Base-by-base conservation (phyloP, 2,329 filamentous ascomycete species). In the Sporothrix sp. region DNA sequence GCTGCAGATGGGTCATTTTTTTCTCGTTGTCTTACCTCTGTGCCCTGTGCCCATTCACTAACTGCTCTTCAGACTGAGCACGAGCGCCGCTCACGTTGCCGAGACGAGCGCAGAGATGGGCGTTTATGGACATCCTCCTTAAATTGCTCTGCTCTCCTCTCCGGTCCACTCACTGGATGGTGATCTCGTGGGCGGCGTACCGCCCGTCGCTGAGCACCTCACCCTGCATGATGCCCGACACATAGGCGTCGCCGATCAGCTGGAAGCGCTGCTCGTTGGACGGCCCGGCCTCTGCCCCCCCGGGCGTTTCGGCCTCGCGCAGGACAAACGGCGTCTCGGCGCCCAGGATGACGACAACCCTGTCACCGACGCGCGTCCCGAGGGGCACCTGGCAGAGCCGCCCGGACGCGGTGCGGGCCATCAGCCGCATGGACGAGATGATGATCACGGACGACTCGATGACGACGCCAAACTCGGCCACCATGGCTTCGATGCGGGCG, bases 251-350 rank as follows among this genome's bases (percentile, higher is more conserved):
- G 21, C 43, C 43, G 14, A 46, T n/a, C 21, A 46, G 23, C 33
- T 38, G 16, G 44, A 27, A 47, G n/a, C 33, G 21, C 10, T 10
- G n/a, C 32, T 46, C 44, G 8, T 8, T 33, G 0, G 43, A 13
- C 20, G 25, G 18, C 42, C 42, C 10, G 23, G 16, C 27, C 8
- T 18, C 8, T 10, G 11, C 27, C n/a, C 30, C 25, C 3, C 16
- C 16, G 3, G 23, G 39, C n/a, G n/a, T 13, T 5, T 33, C 21
- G 20, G 21, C 32, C 2, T 14, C 1, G 7, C 45, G 18, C 36
- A 48, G n/a, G 9, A 40, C 13, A 16, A 48, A 48, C 23, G 46
- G 46, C 35, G 25, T 32, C 32, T 48, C 45, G 7, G 23, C 45
- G 20, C 45, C 45, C 9, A 48, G n/a, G 20, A 48, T 14, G 5